Evolutionary conservation across 2,329 filamentous ascomycete genomes (phyloP).

Genomic region (Calonectria crousiana): DNA sequence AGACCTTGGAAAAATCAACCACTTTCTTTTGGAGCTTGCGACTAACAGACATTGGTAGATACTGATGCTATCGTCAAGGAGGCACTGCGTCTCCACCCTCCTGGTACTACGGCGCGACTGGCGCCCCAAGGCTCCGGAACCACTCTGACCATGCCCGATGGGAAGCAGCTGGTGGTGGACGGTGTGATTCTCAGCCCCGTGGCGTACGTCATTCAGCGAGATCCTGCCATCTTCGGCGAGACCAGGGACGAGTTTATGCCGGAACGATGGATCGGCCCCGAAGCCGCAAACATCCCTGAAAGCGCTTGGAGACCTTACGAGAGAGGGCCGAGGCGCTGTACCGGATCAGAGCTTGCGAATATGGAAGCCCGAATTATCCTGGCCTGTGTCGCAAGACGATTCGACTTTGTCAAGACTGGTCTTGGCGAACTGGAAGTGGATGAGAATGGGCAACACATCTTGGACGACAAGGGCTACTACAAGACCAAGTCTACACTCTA

Average conservation of each 20-base stretch:
- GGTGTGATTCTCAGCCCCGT: background rate
- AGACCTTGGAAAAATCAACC: background rate
- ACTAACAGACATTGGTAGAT: background rate
- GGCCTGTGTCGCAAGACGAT: background rate
- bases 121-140: background rate
- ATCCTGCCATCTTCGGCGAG: background rate
- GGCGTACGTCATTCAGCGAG: background rate
- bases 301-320: background rate
- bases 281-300: background rate
- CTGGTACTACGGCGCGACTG: background rate
- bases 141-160: background rate
- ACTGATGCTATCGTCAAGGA: constrained; percentile 1
- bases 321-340: background rate
- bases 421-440: background rate
- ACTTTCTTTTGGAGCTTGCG: too few species aligned
- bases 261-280: background rate
- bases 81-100: background rate
- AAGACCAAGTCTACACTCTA: background rate
- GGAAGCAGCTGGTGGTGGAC: background rate
- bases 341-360: background rate
- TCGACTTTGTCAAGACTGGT: background rate
- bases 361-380: background rate
- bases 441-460: background rate
- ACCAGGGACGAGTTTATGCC: background rate
- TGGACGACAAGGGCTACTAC: background rate